These are phyloP conservation scores for Platanthera guangdongensis DNA, from an alignment of 106 monocot genomes.

Conservation along the genomic window DNA sequence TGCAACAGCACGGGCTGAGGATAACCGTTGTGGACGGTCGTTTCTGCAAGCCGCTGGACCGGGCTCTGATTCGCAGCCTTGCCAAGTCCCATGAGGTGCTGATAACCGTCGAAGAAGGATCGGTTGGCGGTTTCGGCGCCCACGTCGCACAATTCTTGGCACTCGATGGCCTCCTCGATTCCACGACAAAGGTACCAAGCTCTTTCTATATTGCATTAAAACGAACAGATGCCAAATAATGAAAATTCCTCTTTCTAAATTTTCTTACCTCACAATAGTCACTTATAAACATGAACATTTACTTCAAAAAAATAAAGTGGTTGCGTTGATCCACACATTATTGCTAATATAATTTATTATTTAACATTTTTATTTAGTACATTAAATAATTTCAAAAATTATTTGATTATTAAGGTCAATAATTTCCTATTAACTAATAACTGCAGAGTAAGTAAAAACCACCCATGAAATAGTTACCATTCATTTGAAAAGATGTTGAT, in stretches of 20 bases:
- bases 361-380: no score
- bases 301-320: not conserved
- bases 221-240: no score
- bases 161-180: conserved; percentile 83
- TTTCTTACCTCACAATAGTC: not conserved
- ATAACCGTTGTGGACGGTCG: conserved; percentile 90
- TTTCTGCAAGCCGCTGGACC: conserved; percentile 92
- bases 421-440: no score
- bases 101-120: conserved; percentile 92
- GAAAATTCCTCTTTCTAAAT: no score
- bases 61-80: conserved; percentile 54
- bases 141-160: conserved; percentile 95
- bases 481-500: no score
- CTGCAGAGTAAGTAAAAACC: no score
- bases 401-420: no score
- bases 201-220: no score
- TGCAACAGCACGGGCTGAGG: conserved; percentile 47
- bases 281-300: not conserved
- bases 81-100: conserved; percentile 65
- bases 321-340: not conserved
- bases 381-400: no score
- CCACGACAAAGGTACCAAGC: conserved; percentile 45
- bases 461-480: no score
- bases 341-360: no score
- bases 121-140: conserved; percentile 85